Base-by-base conservation (phyloP, 2,329 filamentous ascomycete genomes). In the Lasiodiplodia hormozganensis region DNA sequence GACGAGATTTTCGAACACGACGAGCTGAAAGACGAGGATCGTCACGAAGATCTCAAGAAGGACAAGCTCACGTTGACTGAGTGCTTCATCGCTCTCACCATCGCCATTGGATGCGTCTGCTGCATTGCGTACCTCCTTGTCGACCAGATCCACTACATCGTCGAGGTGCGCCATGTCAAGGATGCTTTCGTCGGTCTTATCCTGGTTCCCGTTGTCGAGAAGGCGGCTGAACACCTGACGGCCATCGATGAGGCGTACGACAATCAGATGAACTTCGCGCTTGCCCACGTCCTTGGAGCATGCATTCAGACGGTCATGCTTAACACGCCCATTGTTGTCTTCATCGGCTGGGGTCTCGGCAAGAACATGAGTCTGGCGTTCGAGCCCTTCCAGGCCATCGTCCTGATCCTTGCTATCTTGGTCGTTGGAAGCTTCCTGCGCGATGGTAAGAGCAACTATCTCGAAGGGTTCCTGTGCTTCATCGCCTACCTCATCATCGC, bases 261-360 rank as follows among this genome's bases (percentile, higher is more conserved):
- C 73, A 88, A 92, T 76, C 89, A 91, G 73, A 93, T 94, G 85
- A 96, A 96, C 82, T 90, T 94, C 79, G 92, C 93, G 0, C 85
- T 96, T 31, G 91, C 92, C 54, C 93, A 97, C 77, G 92, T 96
- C 65, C 88, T 97, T 52, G 93, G 93, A 57, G 90, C 93, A 2
- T 95, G 92, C 0, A 90, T 97, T 69, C 94, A 97, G 80, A 97
- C 94, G 0, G 93, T 94, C 0, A 86, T 97, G 38, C 89, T 97
- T 76, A 97, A 96, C 77, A 93, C 90, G 0, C 94, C 94, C 0
- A 85, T 97, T 4, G 89, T 93, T 8, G 89, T 97, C 40, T 85
- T 97, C 47, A 90, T 96, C 60, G 92, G 91, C 54, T 97, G 94
- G 94, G 90, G 91, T 25, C 80, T 94, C 43, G 80, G 81, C 68